phyloP scores from a whole-genome alignment of 164 flowering plant genomes.

The Aristolochia fimbriata region DNA sequence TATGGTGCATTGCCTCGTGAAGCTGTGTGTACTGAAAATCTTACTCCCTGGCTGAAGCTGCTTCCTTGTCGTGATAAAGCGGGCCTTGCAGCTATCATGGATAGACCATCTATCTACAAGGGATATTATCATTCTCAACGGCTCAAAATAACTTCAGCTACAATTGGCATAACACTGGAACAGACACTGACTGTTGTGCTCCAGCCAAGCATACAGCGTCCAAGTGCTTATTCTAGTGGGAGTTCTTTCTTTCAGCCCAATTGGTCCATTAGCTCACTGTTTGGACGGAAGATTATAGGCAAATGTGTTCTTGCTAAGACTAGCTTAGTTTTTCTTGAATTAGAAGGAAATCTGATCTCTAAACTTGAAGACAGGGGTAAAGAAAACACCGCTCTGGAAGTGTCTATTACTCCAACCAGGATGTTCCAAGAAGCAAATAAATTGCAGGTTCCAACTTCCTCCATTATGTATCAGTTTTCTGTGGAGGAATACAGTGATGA shows the following conservation, averaged over 20 bases:
- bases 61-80: too few relatives aligned
- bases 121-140: slow-evolving; percentile 92
- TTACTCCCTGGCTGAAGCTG: slow-evolving; percentile 98
- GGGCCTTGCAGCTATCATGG: slow-evolving; percentile 79
- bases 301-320: slow-evolving; percentile 75
- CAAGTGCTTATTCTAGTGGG: slow-evolving; percentile 18
- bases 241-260: slow-evolving; percentile 38
- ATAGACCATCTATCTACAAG: slow-evolving; percentile 80
- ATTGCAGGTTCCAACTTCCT: slow-evolving; percentile 20
- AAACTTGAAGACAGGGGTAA: slow-evolving; percentile 17
- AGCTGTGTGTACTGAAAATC: slow-evolving; percentile 98
- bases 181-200: slow-evolving; percentile 89
- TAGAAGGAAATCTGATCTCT: slow-evolving; percentile 46
- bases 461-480: slow-evolving; percentile 46
- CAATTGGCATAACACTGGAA: slow-evolving; percentile 58
- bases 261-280: slow-evolving; percentile 78
- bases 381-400: slow-evolving; percentile 34
- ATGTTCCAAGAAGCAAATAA: slow-evolving; percentile 33
- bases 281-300: slow-evolving; percentile 56
- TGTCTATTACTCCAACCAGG: slow-evolving; percentile 49
- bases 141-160: slow-evolving; percentile 48
- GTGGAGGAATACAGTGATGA: slow-evolving; percentile 31
- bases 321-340: slow-evolving; percentile 59
- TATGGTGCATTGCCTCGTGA: slow-evolving; percentile 95
- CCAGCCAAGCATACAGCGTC: slow-evolving; percentile 38